Evolutionary conservation across 345 rosid species (phyloP).

Genomic region (Linum trigynum): DNA sequence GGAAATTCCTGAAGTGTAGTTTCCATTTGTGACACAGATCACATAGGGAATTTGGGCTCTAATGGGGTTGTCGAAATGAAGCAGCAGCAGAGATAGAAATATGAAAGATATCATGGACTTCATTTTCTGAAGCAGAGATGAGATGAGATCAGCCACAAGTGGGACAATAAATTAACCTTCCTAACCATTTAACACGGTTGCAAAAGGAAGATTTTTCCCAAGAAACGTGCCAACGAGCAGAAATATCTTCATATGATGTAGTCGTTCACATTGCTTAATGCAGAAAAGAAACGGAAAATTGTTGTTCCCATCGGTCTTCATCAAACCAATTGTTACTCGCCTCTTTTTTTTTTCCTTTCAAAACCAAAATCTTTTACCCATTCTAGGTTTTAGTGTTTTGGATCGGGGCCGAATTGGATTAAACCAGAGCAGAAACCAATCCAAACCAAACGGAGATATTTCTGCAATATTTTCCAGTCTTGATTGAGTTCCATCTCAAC

Average conservation of each 20-base stretch:
- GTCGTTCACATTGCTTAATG: too few relatives aligned
- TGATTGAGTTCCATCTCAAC: neutral
- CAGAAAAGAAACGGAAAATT: too few relatives aligned
- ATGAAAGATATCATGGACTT: neutral
- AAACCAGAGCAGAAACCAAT: neutral
- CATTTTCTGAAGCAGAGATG: neutral
- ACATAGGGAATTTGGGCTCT: neutral
- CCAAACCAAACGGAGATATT: neutral
- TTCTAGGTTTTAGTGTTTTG: neutral
- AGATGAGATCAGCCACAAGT: neutral
- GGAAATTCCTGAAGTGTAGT: conserved; percentile 18
- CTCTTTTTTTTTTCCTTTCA: too few relatives aligned
- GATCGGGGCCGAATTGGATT: neutral
- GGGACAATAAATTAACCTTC: neutral
- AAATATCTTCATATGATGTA: too few relatives aligned
- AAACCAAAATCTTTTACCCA: neutral
- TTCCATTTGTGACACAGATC: conserved; percentile 11
- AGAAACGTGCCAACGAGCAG: neutral
- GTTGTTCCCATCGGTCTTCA: too few relatives aligned
- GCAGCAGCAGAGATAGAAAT: conserved; percentile 2
- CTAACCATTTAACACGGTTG: neutral
- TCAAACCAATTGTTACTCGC: too few relatives aligned
- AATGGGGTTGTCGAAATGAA: neutral
- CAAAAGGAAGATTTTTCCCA: neutral
- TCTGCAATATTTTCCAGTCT: too few relatives aligned